These are phyloP conservation scores for Lolium multiflorum DNA, from an alignment of 176 grass and related monocot genomes.

Conservation along the genomic window DNA sequence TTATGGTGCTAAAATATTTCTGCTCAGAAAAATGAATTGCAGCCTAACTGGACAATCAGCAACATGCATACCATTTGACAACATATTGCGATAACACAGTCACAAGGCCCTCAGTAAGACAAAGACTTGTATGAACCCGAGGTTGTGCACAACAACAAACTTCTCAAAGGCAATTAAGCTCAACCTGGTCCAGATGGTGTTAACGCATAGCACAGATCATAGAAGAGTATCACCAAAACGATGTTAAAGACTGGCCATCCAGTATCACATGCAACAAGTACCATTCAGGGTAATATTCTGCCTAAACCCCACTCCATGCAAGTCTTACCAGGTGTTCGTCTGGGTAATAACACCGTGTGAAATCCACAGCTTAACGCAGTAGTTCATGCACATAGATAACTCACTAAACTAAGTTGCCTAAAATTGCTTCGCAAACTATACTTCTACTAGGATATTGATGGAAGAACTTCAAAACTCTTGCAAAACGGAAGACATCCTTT, in stretches of 20 bases:
- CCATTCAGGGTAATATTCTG: not conserved
- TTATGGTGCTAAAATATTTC: not conserved
- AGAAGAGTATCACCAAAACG: slow-evolving; percentile 15
- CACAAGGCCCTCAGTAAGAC: too few species aligned
- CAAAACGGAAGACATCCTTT: not conserved
- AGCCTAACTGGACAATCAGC: too few species aligned
- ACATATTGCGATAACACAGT: not conserved
- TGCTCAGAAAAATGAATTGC: not conserved
- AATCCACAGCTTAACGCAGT: slow-evolving; percentile 12
- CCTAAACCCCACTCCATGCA: slow-evolving; percentile 4
- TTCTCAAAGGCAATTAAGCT: not conserved
- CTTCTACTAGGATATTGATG: not conserved
- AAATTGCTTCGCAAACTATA: not conserved
- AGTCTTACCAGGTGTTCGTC: slow-evolving; percentile 13
- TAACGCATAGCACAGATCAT: slow-evolving; percentile 3
- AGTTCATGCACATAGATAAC: not conserved
- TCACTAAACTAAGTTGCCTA: not conserved
- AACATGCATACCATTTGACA: not conserved
- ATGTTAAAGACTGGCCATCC: slow-evolving; percentile 3
- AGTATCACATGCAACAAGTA: not conserved
- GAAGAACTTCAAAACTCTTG: not conserved
- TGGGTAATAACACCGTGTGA: not conserved
- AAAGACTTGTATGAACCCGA: too few species aligned
- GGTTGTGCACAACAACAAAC: not conserved
- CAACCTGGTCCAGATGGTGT: not conserved